Base-by-base conservation (phyloP, 495 filamentous ascomycete genomes). In the Neurospora intermedia region DNA sequence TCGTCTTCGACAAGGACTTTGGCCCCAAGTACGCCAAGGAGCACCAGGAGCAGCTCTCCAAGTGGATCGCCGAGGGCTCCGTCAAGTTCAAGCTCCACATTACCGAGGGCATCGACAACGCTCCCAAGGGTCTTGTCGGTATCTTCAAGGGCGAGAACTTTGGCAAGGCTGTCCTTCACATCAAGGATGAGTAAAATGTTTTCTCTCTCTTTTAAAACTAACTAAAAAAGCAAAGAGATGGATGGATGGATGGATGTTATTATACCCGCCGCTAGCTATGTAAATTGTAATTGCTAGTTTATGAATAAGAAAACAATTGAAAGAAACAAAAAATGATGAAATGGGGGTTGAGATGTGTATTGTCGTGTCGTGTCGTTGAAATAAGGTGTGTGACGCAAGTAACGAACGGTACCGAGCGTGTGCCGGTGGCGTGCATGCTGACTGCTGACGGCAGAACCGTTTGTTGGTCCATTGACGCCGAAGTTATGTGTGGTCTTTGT, bases 131-230 rank as follows among this genome's bases (percentile, higher is more conserved):
- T 11, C 85, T 97, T 62, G 75, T 97, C n/a, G 93, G 91, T n/a
- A 90, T 98, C 85, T 85, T 97, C 72, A 78, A 91, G 79, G 94
- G 94, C 40, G 90, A 93, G 82, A 98, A 98, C 84, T 92, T 93
- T 84, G 94, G 94, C 74, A 98, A 98, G 86, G 93, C 94, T 42
- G 88, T 96, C 31, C 74, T 97, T 74, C 91, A 93, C 84, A 90
- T 95, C 74, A 80, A 82, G 82, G 73, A 77, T 40, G 76, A 75
- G 70, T 79, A 71, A 72, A 42, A 2, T 31, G 2, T 31, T 31
- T 31, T 31, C 27, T 31, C 27, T 31, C 27, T 31, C 27, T 31
- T 31, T 31, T 31, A 31, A 31, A 31, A 31, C 2, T 31, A 38
- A 38, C 6, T n/a, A n/a, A 38, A 38, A 38, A 38, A 38, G 35